phyloP scores from a whole-genome alignment of 176 grass and related monocot genomes.

The Pontederia crassipes region DNA sequence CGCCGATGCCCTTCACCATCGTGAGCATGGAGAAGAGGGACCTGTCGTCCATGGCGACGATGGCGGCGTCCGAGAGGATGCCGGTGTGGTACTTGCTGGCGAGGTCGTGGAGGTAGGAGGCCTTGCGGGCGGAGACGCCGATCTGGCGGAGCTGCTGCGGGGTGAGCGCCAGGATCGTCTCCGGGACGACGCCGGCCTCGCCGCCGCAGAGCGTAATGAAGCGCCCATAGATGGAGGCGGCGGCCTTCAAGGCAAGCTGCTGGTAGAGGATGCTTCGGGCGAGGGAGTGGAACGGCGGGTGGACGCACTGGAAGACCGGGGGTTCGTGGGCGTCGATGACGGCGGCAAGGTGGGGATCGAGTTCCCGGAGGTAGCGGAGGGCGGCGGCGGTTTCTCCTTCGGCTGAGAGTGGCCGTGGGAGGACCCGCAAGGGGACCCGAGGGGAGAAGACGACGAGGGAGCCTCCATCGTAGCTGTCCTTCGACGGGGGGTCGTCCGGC shows the following conservation, averaged over 20 bases:
- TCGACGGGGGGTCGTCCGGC: neutral
- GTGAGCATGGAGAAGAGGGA: conserved; percentile 65
- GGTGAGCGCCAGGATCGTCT: conserved; percentile 72
- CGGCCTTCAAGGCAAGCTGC: conserved; percentile 92
- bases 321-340: conserved; percentile 79
- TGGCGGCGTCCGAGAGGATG: conserved; percentile 65
- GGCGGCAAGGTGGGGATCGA: conserved; percentile 34
- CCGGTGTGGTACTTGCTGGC: conserved; percentile 66
- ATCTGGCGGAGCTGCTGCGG: conserved; percentile 84
- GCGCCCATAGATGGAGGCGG: conserved; percentile 72
- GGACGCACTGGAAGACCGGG: conserved; percentile 71
- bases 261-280: conserved; percentile 92
- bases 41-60: conserved; percentile 84
- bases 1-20: conserved; percentile 35
- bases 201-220: conserved; percentile 80
- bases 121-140: conserved; percentile 79
- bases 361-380: conserved; percentile 46
- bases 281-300: conserved; percentile 88
- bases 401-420: conserved; percentile 48
- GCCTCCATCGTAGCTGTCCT: neutral
- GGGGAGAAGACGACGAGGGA: conserved; percentile 11
- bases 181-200: conserved; percentile 62
- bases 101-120: conserved; percentile 20
- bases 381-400: conserved; percentile 50
- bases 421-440: neutral